Evolutionary conservation across 768 basidiomycete genomes (phyloP), one percentile per base, ranked within the genome.

Genomic region (Russula olivacea): DNA sequence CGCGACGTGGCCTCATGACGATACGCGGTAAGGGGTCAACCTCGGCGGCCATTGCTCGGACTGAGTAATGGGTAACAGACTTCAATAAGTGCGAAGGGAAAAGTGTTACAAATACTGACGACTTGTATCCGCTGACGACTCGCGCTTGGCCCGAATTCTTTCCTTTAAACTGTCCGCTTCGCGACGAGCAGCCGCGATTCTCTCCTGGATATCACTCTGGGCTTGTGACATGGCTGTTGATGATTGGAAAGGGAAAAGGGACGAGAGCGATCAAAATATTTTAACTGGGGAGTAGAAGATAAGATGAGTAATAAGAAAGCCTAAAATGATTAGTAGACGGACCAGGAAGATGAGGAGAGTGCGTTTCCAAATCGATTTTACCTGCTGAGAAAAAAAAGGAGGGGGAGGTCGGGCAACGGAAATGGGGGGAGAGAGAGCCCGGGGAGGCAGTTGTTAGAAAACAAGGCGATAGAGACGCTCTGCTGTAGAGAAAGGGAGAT

Each of bases 161-260:
- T 99, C 97, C 79, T 97, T 99, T 78, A 99, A 76, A 72, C 85
- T 89, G 77, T 98, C 96, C 50, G 94, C 94, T 77, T 98, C 97
- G 73, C 97, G 83, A 69, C 96, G 87, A 62, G 97, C 96, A 58
- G 95, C 92, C 49, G 96, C 93, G 74, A 99, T 98, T 71, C 90
- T 80, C 78, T 92, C 90, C 74, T 92, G 90, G 70, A 92, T 90
- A 73, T 92, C 90, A 74, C 85, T 83, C 76, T 87, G 87, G 61
- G 80, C 80, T 80, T 89, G 88, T 71, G 89, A 86, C 89, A 91
- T 91, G 69, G 65, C 72, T 66, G n/a, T 45, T 59, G 55, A 45
- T 34, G 57, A 43, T 45, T 50, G 11, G 55, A 38, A 49, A 36
- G 21, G n/a, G 53, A 51, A 25, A 25, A 36, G 60, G 28, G 32